A percentile compares a stretch with the other conserved stretches of the same genome.
Conservation (phyloP, 75 land plant genomes). For the Selaginella tamariscina region DNA sequence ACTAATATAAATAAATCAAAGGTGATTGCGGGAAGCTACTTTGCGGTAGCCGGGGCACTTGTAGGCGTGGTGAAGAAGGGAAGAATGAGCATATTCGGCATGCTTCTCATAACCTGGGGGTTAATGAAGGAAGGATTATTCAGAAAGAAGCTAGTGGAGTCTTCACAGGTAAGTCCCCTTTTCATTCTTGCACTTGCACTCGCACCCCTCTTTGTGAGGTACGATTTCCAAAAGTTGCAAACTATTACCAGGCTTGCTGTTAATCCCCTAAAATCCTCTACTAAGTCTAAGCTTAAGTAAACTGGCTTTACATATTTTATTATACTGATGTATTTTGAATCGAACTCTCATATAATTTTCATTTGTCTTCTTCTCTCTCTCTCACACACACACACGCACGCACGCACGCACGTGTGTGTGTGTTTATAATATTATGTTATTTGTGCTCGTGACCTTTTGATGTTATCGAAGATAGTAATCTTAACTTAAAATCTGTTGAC, state of each 20-base stretch:
- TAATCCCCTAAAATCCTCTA: conserved; percentile 60
- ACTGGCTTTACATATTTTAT: too few relatives aligned
- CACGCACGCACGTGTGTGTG: too few relatives aligned
- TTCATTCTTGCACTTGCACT: conserved; percentile 41
- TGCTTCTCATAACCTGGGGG: conserved; percentile 75
- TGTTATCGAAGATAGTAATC: too few relatives aligned
- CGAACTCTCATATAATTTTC: too few relatives aligned
- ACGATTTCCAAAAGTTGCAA: conserved; percentile 47
- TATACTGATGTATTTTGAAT: too few relatives aligned
- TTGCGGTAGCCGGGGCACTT: conserved; percentile 73
- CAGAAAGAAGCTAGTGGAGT: conserved; percentile 30
- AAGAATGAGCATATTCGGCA: conserved; percentile 96
- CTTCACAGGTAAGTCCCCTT: conserved; percentile 14
- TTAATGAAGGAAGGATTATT: conserved; percentile 76
- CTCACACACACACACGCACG: too few relatives aligned
- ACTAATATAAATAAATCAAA: too few relatives aligned
- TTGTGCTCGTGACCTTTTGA: too few relatives aligned
- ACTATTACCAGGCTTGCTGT: conserved; percentile 45
- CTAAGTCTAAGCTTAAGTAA: conserved; percentile 62
- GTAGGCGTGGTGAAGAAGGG: conserved; percentile 66
- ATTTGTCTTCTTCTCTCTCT: too few relatives aligned
- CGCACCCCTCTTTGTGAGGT: conserved; percentile 55
- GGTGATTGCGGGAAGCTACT: conserved; percentile 93
- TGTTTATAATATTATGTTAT: too few relatives aligned
- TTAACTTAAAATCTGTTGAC: too few relatives aligned